Evolutionary conservation across 805 yeast species (phyloP), one percentile per base, ranked within the genome.

Genomic region (Saccharomycopsis guyanensis): DNA sequence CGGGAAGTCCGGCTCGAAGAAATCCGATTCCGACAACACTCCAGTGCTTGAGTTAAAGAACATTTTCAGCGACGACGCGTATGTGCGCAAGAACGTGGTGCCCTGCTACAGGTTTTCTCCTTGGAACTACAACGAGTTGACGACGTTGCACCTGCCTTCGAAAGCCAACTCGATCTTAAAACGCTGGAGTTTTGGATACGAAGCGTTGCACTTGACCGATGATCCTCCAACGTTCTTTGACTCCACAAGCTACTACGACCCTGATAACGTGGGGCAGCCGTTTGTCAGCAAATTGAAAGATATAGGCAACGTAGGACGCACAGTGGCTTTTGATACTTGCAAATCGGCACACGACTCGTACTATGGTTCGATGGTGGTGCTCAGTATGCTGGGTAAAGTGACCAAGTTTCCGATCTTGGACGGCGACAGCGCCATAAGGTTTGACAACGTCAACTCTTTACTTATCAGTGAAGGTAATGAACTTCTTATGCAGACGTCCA

Each of bases 201-300:
- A 49, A 48, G 40, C 47, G 29, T 48, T 47, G 45, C 24, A 44
- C 24, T 29, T 33, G 8, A 37, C 10, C 37, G 43, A 38, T 38
- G 33, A 23, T 5, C 24, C 15, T n/a, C 29, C 27, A 19, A 25
- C 35, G 16, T 16, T 16, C 31, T 16, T 13, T n/a, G 23, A 22
- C 6, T 22, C 45, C 15, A 33, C 23, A 13, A 24, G 27, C 13
- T 18, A 37, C 23, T 18, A 20, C 18, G 97, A 93, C 58, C 71
- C 91, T 52, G 83, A 91, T 52, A 93, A 93, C 63, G 95, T 95
- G 0, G 97, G 91, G 59, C 86, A 97, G 8, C 39, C 47, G 27
- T 50, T 46, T 46, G 53, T 50, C 23, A 31, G 39, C 24, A 50
- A 50, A 20, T 41, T 43, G 15, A 43, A 40, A 29, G 45, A 40